A percentile compares a stretch with the other conserved stretches of the same genome.
Conservation (phyloP, 1,139 yeast species). For the Hansenula anomala region DNA sequence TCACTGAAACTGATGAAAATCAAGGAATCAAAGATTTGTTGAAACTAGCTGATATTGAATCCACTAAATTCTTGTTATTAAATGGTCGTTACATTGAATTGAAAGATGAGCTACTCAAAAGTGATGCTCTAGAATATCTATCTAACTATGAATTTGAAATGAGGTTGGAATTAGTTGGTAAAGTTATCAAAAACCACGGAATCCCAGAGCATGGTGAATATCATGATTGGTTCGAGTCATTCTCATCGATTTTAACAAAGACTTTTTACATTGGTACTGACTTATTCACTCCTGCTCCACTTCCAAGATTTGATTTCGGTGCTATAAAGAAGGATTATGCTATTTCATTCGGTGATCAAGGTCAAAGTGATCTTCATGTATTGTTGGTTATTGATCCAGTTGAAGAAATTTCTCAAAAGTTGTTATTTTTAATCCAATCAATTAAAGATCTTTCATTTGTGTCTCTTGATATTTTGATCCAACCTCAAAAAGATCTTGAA, state of each 20-base stretch:
- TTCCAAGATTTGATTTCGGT: slow-evolving; percentile 36
- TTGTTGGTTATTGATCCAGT: slow-evolving; percentile 68
- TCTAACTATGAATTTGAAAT: slow-evolving; percentile 34
- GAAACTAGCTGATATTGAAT: slow-evolving; percentile 8
- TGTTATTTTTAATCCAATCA: slow-evolving; percentile 45
- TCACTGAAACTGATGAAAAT: slow-evolving; percentile 4
- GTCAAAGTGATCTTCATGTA: slow-evolving; percentile 39
- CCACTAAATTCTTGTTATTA: slow-evolving; percentile 23
- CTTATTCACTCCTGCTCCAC: slow-evolving; percentile 21
- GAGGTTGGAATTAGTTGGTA: slow-evolving; percentile 29
- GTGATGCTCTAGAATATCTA: slow-evolving; percentile 26
- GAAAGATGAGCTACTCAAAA: slow-evolving; percentile 18
- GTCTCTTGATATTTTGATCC: slow-evolving; percentile 49
- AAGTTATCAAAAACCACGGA: slow-evolving; percentile 2
- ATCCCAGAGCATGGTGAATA: neutral
- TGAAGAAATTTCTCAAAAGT: slow-evolving; percentile 60
- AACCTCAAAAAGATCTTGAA: slow-evolving; percentile 44
- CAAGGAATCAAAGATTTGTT: slow-evolving; percentile 4
- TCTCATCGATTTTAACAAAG: slow-evolving; percentile 38
- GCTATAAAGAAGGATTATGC: slow-evolving; percentile 24
- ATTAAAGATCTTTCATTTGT: slow-evolving; percentile 39
- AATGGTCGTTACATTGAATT: slow-evolving; percentile 40
- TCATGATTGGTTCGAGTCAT: slow-evolving; percentile 45
- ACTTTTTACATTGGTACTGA: slow-evolving; percentile 34
- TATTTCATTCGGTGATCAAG: slow-evolving; percentile 19